Percentiles rank a stretch among this genome's conserved stretches.
Conservation (phyloP, 2,329 filamentous ascomycete genomes). For the Ceratocystis cubensis region DNA sequence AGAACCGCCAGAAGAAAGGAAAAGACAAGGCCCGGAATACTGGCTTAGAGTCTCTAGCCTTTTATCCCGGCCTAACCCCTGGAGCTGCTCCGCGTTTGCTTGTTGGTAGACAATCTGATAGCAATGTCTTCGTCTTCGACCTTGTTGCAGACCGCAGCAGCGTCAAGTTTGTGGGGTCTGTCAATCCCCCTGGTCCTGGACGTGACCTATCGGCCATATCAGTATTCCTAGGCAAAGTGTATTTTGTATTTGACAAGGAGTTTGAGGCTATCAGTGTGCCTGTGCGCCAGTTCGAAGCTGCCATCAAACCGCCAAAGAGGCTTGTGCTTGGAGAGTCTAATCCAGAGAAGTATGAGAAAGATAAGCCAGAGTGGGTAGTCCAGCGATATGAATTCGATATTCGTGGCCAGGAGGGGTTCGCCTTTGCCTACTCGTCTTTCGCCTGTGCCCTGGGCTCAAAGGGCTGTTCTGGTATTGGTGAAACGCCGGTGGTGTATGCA, state of each 20-base stretch:
- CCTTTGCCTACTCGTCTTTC: conserved; percentile 20
- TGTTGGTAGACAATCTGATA: conserved; percentile 19
- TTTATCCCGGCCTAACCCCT: conserved; percentile 4
- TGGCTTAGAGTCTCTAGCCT: conserved; percentile 17
- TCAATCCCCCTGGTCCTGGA: conserved; percentile 17
- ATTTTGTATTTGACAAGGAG: conserved; percentile 20
- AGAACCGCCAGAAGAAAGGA: conserved; percentile 6
- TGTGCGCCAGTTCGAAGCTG: conserved; percentile 11
- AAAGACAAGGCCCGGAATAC: background rate
- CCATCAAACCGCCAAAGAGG: conserved; percentile 5
- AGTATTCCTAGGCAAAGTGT: conserved; percentile 17
- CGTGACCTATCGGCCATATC: conserved; percentile 19
- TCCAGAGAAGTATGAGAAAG: background rate
- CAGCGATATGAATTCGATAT: conserved; percentile 16
- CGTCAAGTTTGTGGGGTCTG: conserved; percentile 15
- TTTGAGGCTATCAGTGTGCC: conserved; percentile 15
- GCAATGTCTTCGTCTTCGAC: conserved; percentile 17
- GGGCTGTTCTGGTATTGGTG: conserved; percentile 12
- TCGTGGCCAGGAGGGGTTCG: conserved; percentile 19
- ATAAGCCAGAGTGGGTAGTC: conserved; percentile 10
- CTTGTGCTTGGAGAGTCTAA: background rate
- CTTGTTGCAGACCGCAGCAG: conserved; percentile 7
- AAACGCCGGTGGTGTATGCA: conserved; percentile 20
- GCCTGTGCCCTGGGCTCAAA: conserved; percentile 13
- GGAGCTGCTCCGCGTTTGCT: conserved; percentile 8